These are phyloP conservation scores for Sugiyamaella boreocaroliniensis DNA, from an alignment of 805 yeast genomes.

Conservation along the genomic window DNA sequence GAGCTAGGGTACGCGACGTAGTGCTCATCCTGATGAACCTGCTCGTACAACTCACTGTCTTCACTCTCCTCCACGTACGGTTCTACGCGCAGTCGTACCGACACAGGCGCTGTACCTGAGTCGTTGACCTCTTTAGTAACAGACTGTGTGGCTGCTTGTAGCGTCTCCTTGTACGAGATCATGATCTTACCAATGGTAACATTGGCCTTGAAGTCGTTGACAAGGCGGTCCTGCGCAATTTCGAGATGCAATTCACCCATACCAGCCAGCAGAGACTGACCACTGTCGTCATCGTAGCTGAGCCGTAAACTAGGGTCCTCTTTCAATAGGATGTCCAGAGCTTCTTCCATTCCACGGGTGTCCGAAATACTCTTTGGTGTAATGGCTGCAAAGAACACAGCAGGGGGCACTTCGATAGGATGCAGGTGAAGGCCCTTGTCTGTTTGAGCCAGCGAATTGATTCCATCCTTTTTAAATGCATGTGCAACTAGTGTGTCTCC, in stretches of 20 bases:
- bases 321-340: slow-evolving; percentile 57
- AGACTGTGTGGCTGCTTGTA: slow-evolving; percentile 21
- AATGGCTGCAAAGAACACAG: slow-evolving; percentile 79
- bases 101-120: slow-evolving; percentile 22
- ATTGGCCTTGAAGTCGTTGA: slow-evolving; percentile 76
- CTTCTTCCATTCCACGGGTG: slow-evolving; percentile 60
- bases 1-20: slow-evolving; percentile 12
- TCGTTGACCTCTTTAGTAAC: slow-evolving; percentile 26
- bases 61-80: slow-evolving; percentile 31
- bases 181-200: slow-evolving; percentile 75
- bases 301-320: slow-evolving; percentile 88
- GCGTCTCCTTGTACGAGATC: slow-evolving; percentile 83
- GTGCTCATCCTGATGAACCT: slow-evolving; percentile 34
- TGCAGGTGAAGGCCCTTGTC: slow-evolving; percentile 46
- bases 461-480: slow-evolving; percentile 45
- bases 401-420: slow-evolving; percentile 84
- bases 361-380: slow-evolving; percentile 85
- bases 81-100: slow-evolving; percentile 26
- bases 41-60: slow-evolving; percentile 30
- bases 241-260: slow-evolving; percentile 97
- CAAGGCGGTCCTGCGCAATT: slow-evolving; percentile 70
- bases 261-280: slow-evolving; percentile 84
- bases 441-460: slow-evolving; percentile 40
- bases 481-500: slow-evolving; percentile 84
- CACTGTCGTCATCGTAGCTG: slow-evolving; percentile 69